Percentiles rank a stretch among this genome's conserved stretches.
Conservation (phyloP, 2,329 filamentous ascomycete genomes). For the Gnomoniopsis sp. region DNA sequence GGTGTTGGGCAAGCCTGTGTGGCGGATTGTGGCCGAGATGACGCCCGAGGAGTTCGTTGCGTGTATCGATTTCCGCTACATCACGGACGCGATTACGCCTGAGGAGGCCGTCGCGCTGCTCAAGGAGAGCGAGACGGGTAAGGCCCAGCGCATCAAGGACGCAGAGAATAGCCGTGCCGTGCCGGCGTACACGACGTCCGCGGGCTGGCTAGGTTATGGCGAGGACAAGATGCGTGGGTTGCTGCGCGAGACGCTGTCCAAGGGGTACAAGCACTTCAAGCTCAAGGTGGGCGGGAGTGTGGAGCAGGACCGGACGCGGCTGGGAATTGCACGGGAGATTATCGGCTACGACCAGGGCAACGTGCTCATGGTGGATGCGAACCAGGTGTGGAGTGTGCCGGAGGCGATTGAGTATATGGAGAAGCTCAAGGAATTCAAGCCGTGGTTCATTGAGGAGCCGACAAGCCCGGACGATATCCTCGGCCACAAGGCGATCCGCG, state of each 20-base stretch:
- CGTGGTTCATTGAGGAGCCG: constrained; percentile 94
- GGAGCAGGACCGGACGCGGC: constrained; percentile 66
- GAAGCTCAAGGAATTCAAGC: constrained; percentile 75
- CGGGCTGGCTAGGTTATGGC: constrained; percentile 87
- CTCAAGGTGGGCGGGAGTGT: constrained; percentile 78
- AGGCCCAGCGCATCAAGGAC: constrained; percentile 68
- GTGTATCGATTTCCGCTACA: constrained; percentile 93
- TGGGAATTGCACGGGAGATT: constrained; percentile 72
- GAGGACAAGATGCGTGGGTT: constrained; percentile 81
- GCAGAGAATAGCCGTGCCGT: constrained; percentile 73
- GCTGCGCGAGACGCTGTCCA: constrained; percentile 68
- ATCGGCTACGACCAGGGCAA: constrained; percentile 82
- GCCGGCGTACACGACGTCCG: constrained; percentile 85
- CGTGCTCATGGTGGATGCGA: constrained; percentile 88
- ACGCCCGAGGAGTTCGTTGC: constrained; percentile 79
- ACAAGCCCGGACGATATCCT: constrained; percentile 87
- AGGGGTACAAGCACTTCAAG: constrained; percentile 86
- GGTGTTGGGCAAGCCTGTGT: constrained; percentile 79
- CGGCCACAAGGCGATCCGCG: constrained; percentile 79
- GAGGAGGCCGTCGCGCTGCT: constrained; percentile 76
- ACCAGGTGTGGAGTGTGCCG: constrained; percentile 88
- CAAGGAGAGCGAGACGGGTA: constrained; percentile 61
- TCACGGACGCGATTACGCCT: constrained; percentile 87
- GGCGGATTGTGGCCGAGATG: constrained; percentile 89
- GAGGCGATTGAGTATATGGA: constrained; percentile 88